Percentiles rank a stretch among this genome's conserved stretches.
Evolutionary conservation across 2,329 filamentous ascomycete species (phyloP).

Genomic region (Elsinoe perseae): DNA sequence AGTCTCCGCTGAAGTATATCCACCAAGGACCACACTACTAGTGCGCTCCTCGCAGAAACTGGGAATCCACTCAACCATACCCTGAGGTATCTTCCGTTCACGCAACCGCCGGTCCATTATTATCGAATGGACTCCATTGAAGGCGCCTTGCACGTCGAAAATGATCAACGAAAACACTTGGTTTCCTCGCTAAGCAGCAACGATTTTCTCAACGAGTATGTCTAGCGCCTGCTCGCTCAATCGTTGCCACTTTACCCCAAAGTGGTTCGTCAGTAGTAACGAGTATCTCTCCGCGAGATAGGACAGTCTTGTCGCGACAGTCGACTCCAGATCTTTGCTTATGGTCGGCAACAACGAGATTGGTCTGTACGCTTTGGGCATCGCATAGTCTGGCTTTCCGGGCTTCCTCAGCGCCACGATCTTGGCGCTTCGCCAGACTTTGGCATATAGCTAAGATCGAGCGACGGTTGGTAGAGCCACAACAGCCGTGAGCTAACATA

Average conservation of each 20-base stretch:
- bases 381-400: neutral
- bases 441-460: neutral
- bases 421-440: neutral
- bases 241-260: neutral
- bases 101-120: neutral
- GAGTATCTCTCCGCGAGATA: neutral
- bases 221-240: neutral
- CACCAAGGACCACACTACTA: conserved; percentile 19
- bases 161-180: neutral
- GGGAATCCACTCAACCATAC: conserved; percentile 20
- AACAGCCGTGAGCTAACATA: neutral
- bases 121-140: neutral
- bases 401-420: neutral
- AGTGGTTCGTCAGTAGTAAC: neutral
- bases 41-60: conserved; percentile 25
- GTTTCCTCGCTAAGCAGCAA: neutral
- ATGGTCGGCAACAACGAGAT: neutral
- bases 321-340: neutral
- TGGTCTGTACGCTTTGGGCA: neutral
- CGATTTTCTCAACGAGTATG: neutral
- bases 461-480: neutral
- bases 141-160: neutral
- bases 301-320: neutral
- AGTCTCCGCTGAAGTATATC: conserved; percentile 2
- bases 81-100: conserved; percentile 22